phyloP scores from a whole-genome alignment of 2,329 filamentous ascomycete genomes.

The Aspergillus pseudoviridinutans region DNA sequence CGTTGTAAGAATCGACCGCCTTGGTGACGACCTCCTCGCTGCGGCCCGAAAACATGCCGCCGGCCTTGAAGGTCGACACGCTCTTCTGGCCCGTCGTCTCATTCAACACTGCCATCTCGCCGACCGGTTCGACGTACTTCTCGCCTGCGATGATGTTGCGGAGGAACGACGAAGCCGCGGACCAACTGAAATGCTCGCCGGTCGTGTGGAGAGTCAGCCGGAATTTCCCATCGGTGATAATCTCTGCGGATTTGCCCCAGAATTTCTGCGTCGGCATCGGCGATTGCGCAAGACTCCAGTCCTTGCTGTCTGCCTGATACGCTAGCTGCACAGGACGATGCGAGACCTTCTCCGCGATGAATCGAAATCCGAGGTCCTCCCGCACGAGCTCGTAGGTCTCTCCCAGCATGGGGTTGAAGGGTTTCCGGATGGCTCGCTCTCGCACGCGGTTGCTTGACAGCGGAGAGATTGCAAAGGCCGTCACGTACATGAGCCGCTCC shows the following conservation, averaged over 20 bases:
- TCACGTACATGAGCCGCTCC: constrained; percentile 77
- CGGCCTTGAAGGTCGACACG: constrained; percentile 84
- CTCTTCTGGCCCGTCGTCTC: constrained; percentile 81
- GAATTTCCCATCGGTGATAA: constrained; percentile 86
- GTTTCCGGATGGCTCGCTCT: constrained; percentile 89
- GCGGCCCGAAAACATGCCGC: constrained; percentile 95
- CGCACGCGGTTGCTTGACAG: constrained; percentile 79
- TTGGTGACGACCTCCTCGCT: constrained; percentile 84
- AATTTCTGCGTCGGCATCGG: constrained; percentile 93
- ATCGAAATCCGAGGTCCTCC: constrained; percentile 79
- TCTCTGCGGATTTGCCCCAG: constrained; percentile 94
- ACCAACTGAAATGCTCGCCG: constrained; percentile 86
- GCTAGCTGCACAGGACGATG: constrained; percentile 91
- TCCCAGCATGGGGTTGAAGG: constrained; percentile 93
- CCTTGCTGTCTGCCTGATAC: constrained; percentile 80
- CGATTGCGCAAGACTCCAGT: constrained; percentile 84
- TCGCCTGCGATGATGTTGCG: constrained; percentile 97
- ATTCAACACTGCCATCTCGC: constrained; percentile 79
- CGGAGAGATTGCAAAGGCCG: constrained; percentile 85
- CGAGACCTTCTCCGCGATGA: constrained; percentile 92
- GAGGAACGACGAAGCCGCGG: constrained; percentile 80
- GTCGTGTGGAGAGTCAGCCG: constrained; percentile 70
- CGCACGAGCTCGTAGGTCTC: constrained; percentile 93
- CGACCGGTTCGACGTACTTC: constrained; percentile 95
- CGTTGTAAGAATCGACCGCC: constrained; percentile 63